Evolutionary conservation across 805 yeast species (phyloP).

Genomic region (Spathaspora passalidarum): DNA sequence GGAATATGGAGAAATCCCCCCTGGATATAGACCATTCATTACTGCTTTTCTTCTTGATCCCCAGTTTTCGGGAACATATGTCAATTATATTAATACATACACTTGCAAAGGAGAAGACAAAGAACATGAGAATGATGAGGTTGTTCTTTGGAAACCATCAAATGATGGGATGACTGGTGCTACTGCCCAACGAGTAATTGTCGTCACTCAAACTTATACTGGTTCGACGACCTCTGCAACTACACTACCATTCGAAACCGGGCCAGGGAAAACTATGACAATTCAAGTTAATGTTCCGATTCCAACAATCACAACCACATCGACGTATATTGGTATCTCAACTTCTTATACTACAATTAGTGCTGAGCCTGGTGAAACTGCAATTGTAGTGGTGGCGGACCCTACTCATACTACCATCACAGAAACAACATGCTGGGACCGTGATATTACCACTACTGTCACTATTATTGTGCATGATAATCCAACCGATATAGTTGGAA

Average conservation of each 20-base stretch:
- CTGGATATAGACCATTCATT: conserved; percentile 25
- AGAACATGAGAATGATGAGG: conserved; percentile 12
- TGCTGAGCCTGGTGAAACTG: conserved; percentile 16
- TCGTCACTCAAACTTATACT: conserved; percentile 2
- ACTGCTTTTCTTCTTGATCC: conserved; percentile 7
- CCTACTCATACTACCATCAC: conserved; percentile 57
- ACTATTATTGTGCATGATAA: not conserved
- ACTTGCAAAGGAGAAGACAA: conserved; percentile 9
- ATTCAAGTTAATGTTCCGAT: conserved; percentile 20
- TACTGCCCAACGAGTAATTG: conserved; percentile 1
- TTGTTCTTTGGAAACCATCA: conserved; percentile 10
- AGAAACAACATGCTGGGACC: conserved; percentile 3
- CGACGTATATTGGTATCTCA: conserved; percentile 12
- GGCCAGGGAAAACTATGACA: conserved; percentile 22
- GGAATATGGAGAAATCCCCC: conserved; percentile 20
- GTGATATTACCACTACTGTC: not conserved
- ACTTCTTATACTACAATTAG: conserved; percentile 12
- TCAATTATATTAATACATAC: conserved; percentile 9
- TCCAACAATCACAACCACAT: conserved; percentile 14
- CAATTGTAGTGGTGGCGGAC: conserved; percentile 11
- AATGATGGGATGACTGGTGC: not conserved
- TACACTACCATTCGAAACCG: conserved; percentile 8
- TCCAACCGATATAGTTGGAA: not conserved
- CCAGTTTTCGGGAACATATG: conserved; percentile 15
- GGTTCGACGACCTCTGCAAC: conserved; percentile 11